Percentiles rank a stretch among this genome's conserved stretches.
These are phyloP conservation scores for Rhododendron ferrugineum DNA, from an alignment of 148 eudicot genomes.

Conservation along the genomic window DNA sequence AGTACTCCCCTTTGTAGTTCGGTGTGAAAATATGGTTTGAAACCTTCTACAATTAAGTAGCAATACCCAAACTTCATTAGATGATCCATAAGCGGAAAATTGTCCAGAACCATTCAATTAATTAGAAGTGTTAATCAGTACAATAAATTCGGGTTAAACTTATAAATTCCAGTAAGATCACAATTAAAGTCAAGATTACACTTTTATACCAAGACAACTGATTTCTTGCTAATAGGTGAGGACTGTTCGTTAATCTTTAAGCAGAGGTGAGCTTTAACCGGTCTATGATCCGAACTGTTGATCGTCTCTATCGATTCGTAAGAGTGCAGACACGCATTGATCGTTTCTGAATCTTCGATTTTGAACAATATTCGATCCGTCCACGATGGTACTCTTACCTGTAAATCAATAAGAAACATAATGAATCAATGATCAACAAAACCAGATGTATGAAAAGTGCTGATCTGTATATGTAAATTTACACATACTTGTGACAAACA, in stretches of 20 bases:
- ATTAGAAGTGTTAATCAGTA: background rate
- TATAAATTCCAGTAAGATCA: too few relatives aligned
- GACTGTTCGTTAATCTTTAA: conserved; percentile 11
- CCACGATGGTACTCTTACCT: conserved; percentile 58
- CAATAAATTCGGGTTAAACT: background rate
- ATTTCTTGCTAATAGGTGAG: too few relatives aligned
- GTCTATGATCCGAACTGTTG: conserved; percentile 44
- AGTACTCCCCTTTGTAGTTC: background rate
- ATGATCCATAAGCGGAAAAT: background rate
- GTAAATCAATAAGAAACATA: background rate
- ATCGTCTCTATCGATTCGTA: conserved; percentile 41
- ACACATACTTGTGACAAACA: background rate
- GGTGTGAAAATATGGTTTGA: background rate
- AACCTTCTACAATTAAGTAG: background rate
- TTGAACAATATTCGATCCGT: conserved; percentile 50
- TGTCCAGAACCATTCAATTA: background rate
- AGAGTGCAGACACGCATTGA: conserved; percentile 28
- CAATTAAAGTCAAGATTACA: background rate
- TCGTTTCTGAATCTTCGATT: conserved; percentile 26
- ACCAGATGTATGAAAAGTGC: background rate
- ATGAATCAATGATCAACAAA: background rate
- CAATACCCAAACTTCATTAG: background rate
- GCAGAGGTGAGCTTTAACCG: conserved; percentile 51
- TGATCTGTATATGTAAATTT: background rate
- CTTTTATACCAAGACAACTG: too few relatives aligned